Base-by-base conservation (phyloP, 2,329 filamentous ascomycete species). In the Colletotrichum sp. region DNA sequence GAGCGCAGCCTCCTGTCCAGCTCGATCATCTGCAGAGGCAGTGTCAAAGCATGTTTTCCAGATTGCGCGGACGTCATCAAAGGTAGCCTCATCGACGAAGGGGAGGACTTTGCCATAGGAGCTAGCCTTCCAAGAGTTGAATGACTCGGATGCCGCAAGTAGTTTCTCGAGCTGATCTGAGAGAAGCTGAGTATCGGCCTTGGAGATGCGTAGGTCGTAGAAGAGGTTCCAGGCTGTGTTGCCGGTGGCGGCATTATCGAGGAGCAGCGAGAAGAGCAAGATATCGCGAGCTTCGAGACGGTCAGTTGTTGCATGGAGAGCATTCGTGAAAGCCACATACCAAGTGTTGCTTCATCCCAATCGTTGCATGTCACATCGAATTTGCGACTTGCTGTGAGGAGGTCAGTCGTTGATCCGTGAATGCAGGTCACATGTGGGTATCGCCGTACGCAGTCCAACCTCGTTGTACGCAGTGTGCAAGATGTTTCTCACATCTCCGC, bases 331-430 rank as follows among this genome's bases (percentile, higher is more conserved):
- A 18, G 32, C 21, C 28, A 75, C 85, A 68, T 79, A 90, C 90
- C 89, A 65, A 91, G 83, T 67, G 91, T 84, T 21, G 85, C 86
- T 15, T 87, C 81, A 32, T 91, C 85, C 60, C 85, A 78, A 79
- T 93, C 90, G 80, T 90, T 92, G 72, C 87, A 90, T 3, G 91
- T 93, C 59, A 92, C 82, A 77, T 91, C 89, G 6, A 92, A 81
- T 52, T 85, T 86, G 57, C 88, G 81, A 32, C 77, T 59, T 10
- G 84, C 85, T 87, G 1, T 28, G 15, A 10, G 7, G 30, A 63
- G 5, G 21, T 63, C 28, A 64, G 21, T 44, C 15, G 13, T 2
- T 24, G n/a, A 30, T 59, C 24, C 21, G 55, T 28, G 21, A 13
- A 18, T 2, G 16, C 85, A 64, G 85, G 81, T 55, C 12, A 12